Conservation (phyloP, 176 grass and related monocot genomes). For the Paspalum vaginatum region DNA sequence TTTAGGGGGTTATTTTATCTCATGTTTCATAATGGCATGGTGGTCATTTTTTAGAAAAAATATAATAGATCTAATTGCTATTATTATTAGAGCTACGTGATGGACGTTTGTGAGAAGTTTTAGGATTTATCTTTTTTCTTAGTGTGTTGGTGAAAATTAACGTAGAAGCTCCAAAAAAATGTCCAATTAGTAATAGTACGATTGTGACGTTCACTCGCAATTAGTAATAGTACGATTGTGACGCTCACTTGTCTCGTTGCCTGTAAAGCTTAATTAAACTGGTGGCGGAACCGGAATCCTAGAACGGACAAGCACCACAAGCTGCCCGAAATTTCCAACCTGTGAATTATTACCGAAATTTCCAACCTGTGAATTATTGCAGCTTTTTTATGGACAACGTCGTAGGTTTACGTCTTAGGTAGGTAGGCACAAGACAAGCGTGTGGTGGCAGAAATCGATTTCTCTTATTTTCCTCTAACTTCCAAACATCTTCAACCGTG, state of each 20-base stretch:
- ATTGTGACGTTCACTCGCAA: background rate
- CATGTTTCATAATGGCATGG: too few species aligned
- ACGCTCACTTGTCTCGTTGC: background rate
- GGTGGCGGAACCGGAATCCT: conserved; percentile 8
- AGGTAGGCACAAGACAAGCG: background rate
- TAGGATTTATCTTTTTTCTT: too few species aligned
- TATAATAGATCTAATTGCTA: too few species aligned
- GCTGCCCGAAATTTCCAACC: background rate
- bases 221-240: too few species aligned
- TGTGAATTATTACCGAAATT: background rate
- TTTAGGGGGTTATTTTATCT: too few species aligned
- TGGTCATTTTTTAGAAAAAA: too few species aligned
- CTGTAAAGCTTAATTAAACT: conserved; percentile 1
- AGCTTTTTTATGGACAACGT: background rate
- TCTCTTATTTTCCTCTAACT: background rate
- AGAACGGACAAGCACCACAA: background rate
- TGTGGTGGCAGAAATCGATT: background rate
- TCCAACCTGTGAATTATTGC: background rate
- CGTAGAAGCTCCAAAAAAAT: too few species aligned
- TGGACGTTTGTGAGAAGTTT: too few species aligned
- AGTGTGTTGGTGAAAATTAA: too few species aligned
- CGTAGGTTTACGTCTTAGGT: background rate
- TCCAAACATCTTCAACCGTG: conserved; percentile 1
- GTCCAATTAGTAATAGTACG: too few species aligned
- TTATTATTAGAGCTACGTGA: too few species aligned